Base-by-base conservation (phyloP, 2,329 filamentous ascomycete genomes). In the Fusarium ramigenum region DNA sequence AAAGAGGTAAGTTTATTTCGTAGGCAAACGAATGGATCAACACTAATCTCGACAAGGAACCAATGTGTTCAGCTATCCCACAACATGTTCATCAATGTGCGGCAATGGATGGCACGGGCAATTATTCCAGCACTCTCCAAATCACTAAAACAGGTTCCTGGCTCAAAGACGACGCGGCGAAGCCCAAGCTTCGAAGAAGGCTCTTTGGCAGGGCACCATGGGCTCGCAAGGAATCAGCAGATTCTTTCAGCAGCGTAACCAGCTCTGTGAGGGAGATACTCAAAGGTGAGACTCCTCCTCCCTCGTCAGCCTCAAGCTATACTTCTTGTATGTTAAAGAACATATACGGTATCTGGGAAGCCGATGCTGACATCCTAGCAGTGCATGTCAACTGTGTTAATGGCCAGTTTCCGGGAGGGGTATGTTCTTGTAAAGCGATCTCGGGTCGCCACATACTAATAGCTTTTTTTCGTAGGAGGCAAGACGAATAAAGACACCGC, bases 401-500 rank as follows among this genome's bases (percentile, higher is more conserved):
- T 30, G 78, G 49, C 44, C 77, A 81, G 32, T 84, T 79, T 64
- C 83, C 81, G 2, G 80, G 81, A 43, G 80, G 80, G 47, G 82
- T 83, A 73, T 65, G 79, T 77, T 9, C 9, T 30, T 19, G 7
- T 18, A 6, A 40, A 30, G 10, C 14, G 32, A 28, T n/a, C 19
- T 7, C 4, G 5, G 9, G 18, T 14, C n/a, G 32, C n/a, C 60
- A 79, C 30, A 79, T 46, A 14, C 49, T 67, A 21, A 68, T 12
- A 5, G 43, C 11, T 16, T 21, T 57, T 21, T 15, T 11, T 14
- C 15, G 25, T 54, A 88, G 86, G 86, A 88, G 79, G 86, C 86
- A 9, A 82, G 78, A n/a, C 82, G 86, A 9, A 78, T 88, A 18
- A 82, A 81, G 56, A 87, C 86, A 6, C 86, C 86, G 3, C 85